These are phyloP conservation scores for Septoria petroselini DNA, from an alignment of 2,329 filamentous ascomycete species.

Conservation along the genomic window DNA sequence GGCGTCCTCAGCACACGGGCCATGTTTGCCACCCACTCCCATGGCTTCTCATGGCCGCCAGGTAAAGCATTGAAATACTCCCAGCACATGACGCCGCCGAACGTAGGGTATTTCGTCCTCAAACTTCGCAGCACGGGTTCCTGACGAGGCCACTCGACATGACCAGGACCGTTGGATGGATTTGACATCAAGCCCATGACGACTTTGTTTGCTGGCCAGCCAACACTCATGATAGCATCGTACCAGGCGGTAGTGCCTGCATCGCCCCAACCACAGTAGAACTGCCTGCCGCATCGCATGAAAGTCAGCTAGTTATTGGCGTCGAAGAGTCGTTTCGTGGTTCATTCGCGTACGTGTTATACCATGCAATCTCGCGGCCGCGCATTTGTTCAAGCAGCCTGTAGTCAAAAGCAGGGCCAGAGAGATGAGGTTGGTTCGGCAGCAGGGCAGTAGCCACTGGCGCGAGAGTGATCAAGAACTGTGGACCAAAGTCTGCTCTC, in stretches of 20 bases:
- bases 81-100: constrained; percentile 92
- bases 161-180: constrained; percentile 60
- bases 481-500: constrained; percentile 61
- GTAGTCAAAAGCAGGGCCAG: constrained; percentile 70
- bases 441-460: constrained; percentile 76
- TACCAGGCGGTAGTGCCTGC: constrained; percentile 53
- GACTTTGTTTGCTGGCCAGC: constrained; percentile 70
- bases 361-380: constrained; percentile 70
- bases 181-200: constrained; percentile 81
- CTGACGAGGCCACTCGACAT: constrained; percentile 58
- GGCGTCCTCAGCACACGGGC: constrained; percentile 44
- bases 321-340: background rate
- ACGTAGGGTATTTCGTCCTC: constrained; percentile 60
- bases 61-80: constrained; percentile 86
- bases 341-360: constrained; percentile 54
- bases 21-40: constrained; percentile 75
- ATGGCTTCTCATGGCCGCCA: constrained; percentile 60
- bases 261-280: constrained; percentile 87
- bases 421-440: constrained; percentile 58
- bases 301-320: background rate
- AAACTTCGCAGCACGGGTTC: constrained; percentile 57
- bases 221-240: constrained; percentile 56
- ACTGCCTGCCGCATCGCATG: constrained; percentile 56
- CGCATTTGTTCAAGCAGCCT: constrained; percentile 66
- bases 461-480: constrained; percentile 75